Base-by-base conservation (phyloP, 768 basidiomycete genomes). In the Butyriboletus loyo region DNA sequence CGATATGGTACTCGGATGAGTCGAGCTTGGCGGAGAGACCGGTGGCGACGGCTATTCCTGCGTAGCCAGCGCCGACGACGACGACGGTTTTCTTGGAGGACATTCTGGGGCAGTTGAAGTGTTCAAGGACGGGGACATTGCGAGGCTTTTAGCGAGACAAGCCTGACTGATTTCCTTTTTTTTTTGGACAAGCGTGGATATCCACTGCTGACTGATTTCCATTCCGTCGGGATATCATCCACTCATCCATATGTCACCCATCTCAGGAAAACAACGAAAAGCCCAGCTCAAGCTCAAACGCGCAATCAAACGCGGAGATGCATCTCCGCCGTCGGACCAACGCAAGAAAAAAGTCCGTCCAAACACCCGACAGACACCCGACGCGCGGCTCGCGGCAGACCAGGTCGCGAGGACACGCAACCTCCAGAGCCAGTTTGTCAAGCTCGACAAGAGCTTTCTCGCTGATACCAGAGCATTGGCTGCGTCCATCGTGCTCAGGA, bases 241-340 rank as follows among this genome's bases (percentile, higher is more conserved):
- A 27, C 7, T 35, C 7, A 7, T 36, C 47, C 47, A 49, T 15
- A 66, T 68, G 65, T 48, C 65, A 6, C 58, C 46, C 0, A 43
- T 73, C 10, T 88, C 86, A 0, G 78, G 77, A 36, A 87, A 84
- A 50, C 77, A 87, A 61, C 85, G 84, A 58, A 90, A 86, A 56
- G 84, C 80, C 2, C 81, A 89, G 52, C 77, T 85, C 8, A 83
- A 90, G 66, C 78, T 84, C 44, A 91, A 89, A 61, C 86, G 92
- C 22, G 92, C 93, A 5, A 71, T 87, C 30, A 95, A 95, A 67
- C 85, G 92, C 30, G 92, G 89, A 5, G 89, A 90, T 56, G 67
- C 75, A 4, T 63, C 64, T 71, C 76, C 14, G 56, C 75, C 22
- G 59, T 74, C 70, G 14, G 49, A 42, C 34, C 53, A 47, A 2